phyloP scores from a whole-genome alignment of 441 rosid species.

The Populus trichocarpa region DNA sequence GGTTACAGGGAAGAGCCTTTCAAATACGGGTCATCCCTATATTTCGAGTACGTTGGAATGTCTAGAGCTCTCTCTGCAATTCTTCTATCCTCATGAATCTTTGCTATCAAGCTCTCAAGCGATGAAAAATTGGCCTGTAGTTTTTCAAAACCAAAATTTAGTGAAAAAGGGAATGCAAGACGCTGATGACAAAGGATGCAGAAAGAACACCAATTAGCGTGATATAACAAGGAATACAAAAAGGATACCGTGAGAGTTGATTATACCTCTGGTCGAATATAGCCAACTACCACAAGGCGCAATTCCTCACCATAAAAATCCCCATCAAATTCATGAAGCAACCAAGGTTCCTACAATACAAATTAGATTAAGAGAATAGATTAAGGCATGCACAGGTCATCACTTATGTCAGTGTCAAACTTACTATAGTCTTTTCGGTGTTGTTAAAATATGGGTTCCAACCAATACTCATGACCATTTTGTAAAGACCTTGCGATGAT shows the following conservation, averaged over 20 bases:
- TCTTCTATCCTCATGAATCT: constrained; percentile 66
- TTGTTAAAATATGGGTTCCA: constrained; percentile 93
- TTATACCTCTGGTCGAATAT: constrained; percentile 81
- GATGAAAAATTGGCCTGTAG: constrained; percentile 65
- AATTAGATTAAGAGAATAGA: constrained; percentile 1
- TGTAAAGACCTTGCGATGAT: constrained; percentile 55
- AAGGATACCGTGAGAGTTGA: neutral
- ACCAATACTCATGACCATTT: constrained; percentile 94
- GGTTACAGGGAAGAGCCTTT: constrained; percentile 18
- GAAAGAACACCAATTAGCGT: neutral
- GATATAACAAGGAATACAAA: constrained; percentile 18
- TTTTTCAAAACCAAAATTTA: neutral
- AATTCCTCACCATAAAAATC: constrained; percentile 89
- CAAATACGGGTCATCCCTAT: constrained; percentile 50
- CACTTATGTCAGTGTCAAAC: constrained; percentile 20
- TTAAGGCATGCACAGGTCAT: neutral
- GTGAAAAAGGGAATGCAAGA: neutral
- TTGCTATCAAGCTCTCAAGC: constrained; percentile 59
- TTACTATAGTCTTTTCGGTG: constrained; percentile 76
- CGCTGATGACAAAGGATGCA: neutral
- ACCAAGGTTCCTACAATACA: constrained; percentile 74
- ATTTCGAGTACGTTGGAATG: constrained; percentile 57
- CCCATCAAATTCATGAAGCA: constrained; percentile 72
- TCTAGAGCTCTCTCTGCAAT: constrained; percentile 75
- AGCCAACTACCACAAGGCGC: constrained; percentile 69